Conservation (phyloP, 2,329 filamentous ascomycete genomes). For the Beauveria asiatica region DNA sequence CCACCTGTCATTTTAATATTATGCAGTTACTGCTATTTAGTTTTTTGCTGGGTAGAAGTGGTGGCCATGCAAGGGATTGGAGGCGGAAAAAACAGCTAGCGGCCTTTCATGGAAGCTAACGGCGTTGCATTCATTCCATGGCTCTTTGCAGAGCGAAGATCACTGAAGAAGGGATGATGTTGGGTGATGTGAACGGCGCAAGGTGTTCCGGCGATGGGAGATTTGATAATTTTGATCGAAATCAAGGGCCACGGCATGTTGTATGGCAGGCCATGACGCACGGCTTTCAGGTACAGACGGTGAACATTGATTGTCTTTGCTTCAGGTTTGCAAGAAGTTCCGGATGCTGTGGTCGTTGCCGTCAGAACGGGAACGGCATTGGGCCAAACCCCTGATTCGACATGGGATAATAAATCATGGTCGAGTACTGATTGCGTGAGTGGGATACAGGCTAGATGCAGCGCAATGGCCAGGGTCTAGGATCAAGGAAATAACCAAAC, state of each 20-base stretch:
- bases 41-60: not conserved
- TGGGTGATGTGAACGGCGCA: not conserved
- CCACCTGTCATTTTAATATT: conserved; percentile 1
- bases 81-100: no score
- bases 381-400: not conserved
- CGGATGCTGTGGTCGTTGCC: no score
- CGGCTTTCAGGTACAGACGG: not conserved
- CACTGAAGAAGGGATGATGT: not conserved
- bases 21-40: not conserved
- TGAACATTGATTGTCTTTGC: not conserved
- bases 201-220: not conserved
- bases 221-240: not conserved
- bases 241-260: not conserved
- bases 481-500: not conserved
- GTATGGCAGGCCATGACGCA: not conserved
- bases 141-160: not conserved
- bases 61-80: conserved; percentile 5
- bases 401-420: not conserved
- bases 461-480: not conserved
- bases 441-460: no score
- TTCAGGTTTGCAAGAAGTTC: not conserved
- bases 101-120: no score
- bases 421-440: no score
- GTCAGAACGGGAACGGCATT: not conserved
- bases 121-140: no score